These are phyloP conservation scores for Wickerhamiella galacta DNA, from an alignment of 805 yeast genomes.

Conservation along the genomic window DNA sequence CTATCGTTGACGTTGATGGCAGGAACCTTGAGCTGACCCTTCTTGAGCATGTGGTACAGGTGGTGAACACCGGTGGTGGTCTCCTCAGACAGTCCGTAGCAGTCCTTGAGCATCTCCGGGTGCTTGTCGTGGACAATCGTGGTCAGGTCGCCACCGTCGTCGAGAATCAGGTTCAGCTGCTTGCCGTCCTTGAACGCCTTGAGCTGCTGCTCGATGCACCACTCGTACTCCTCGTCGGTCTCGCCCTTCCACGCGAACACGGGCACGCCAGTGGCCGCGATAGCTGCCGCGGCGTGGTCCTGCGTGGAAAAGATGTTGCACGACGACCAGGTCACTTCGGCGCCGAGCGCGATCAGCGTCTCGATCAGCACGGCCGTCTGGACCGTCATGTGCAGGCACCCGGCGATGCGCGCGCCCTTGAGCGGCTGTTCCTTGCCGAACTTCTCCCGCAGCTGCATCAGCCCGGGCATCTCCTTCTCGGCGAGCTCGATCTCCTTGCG, in stretches of 20 bases:
- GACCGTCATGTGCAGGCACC: constrained; percentile 98
- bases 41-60: constrained; percentile 88
- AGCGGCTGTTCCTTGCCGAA: constrained; percentile 88
- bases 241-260: constrained; percentile 99
- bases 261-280: constrained; percentile 98
- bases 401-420: constrained; percentile 97
- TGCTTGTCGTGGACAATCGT: constrained; percentile 90
- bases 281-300: constrained; percentile 99
- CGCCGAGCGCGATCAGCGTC: constrained; percentile 93
- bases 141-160: constrained; percentile 99
- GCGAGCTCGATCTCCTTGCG: constrained; percentile 98
- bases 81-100: constrained; percentile 96
- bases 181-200: constrained; percentile 91
- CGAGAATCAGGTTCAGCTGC: constrained; percentile 91
- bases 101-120: constrained; percentile 92
- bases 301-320: constrained; percentile 99
- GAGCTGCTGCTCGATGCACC: constrained; percentile 99
- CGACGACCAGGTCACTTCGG: constrained; percentile 98
- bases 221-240: constrained; percentile 96
- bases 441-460: constrained; percentile 89
- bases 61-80: constrained; percentile 99
- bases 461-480: constrained; percentile 99
- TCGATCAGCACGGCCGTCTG: constrained; percentile 98
- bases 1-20: constrained; percentile 98
- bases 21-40: constrained; percentile 83